Evolutionary conservation across 306 rosid genomes (phyloP).

Genomic region (Rosa multiflora): DNA sequence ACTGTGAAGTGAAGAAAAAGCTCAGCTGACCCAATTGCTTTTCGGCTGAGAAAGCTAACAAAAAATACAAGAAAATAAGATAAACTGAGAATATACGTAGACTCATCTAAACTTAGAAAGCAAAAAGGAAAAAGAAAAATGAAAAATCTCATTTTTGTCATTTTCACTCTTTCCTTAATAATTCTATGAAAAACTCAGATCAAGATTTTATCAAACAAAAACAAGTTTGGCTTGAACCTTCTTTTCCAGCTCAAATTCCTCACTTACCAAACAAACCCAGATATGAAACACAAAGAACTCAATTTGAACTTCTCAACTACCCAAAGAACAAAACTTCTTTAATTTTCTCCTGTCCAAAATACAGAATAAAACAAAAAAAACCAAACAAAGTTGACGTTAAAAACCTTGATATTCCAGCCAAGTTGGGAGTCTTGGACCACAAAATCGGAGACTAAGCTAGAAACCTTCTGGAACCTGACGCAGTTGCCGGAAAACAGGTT

Average conservation of each 20-base stretch:
- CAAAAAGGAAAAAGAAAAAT: not conserved
- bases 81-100: not conserved
- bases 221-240: not conserved
- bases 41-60: not conserved
- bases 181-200: slow-evolving; percentile 9
- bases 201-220: not conserved
- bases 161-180: slow-evolving; percentile 5
- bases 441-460: slow-evolving; percentile 20
- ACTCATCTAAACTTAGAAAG: not conserved
- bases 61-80: not conserved
- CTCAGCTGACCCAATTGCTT: not conserved
- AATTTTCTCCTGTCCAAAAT: slow-evolving; percentile 18
- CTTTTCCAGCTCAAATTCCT: slow-evolving; percentile 18
- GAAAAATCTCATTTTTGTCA: not conserved
- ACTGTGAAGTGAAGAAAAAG: slow-evolving; percentile 7
- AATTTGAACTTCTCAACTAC: slow-evolving; percentile 1
- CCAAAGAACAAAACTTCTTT: not conserved
- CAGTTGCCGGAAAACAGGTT: slow-evolving; percentile 20
- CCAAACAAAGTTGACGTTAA: slow-evolving; percentile 8
- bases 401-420: slow-evolving; percentile 45
- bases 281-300: slow-evolving; percentile 4
- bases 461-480: slow-evolving; percentile 33
- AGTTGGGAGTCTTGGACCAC: slow-evolving; percentile 7
- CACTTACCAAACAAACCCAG: slow-evolving; percentile 27
- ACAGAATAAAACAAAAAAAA: not conserved